Conservation (phyloP, 257 asterid species). For the Lycium barbarum region DNA sequence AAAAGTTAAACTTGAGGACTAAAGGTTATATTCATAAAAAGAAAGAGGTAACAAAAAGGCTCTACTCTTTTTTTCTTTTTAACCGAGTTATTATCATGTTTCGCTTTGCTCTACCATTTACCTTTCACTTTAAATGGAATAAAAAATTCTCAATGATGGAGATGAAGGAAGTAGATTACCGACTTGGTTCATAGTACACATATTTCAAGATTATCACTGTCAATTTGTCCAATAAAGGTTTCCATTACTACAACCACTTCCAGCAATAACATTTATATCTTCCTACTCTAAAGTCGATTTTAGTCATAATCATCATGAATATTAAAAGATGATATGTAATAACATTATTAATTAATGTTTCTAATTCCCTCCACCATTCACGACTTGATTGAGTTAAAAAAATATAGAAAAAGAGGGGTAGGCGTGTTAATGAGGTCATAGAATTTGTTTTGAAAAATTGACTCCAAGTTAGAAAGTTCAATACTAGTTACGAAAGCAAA, state of each 20-base stretch:
- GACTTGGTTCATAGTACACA: neutral
- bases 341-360: neutral
- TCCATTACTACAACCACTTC: conserved; percentile 5
- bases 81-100: neutral
- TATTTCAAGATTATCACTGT: conserved; percentile 22
- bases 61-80: neutral
- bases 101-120: neutral
- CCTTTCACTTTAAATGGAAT: neutral
- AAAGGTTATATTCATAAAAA: neutral
- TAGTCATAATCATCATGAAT: neutral
- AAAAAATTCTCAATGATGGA: neutral
- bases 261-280: conserved; percentile 10
- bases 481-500: neutral
- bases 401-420: neutral
- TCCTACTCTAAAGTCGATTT: neutral
- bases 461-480: neutral
- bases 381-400: conserved; percentile 59
- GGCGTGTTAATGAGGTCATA: neutral
- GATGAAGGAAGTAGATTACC: conserved; percentile 28
- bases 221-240: conserved; percentile 1
- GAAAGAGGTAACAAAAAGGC: neutral
- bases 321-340: neutral
- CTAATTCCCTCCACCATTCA: conserved; percentile 57
- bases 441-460: neutral
- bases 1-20: neutral